A percentile compares a stretch with the other conserved stretches of the same genome.
Conservation (phyloP, 805 yeast species). For the Candida nitratophila region DNA sequence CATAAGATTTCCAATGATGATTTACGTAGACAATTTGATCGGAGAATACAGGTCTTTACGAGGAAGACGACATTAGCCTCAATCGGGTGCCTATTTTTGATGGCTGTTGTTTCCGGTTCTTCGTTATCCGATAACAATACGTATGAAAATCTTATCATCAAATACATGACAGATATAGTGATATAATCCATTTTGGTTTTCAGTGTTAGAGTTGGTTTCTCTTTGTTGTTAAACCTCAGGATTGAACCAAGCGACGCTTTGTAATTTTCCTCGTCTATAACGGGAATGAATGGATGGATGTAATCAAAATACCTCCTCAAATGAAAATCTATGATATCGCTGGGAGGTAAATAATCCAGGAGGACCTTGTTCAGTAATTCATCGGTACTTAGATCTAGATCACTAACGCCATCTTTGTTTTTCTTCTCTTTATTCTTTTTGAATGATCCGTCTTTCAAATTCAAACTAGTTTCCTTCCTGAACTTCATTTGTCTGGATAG, state of each 20-base stretch:
- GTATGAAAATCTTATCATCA: slow-evolving; percentile 22
- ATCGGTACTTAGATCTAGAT: background rate
- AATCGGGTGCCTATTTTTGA: slow-evolving; percentile 26
- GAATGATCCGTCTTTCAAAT: too few relatives aligned
- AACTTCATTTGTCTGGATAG: slow-evolving; percentile 7
- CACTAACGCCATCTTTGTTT: background rate
- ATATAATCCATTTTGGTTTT: slow-evolving; percentile 13
- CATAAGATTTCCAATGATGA: slow-evolving; percentile 39
- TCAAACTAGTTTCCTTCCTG: slow-evolving; percentile 3
- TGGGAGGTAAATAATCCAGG: slow-evolving; percentile 18
- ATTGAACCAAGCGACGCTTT: slow-evolving; percentile 26
- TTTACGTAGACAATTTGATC: slow-evolving; percentile 32
- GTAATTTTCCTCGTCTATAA: slow-evolving; percentile 35
- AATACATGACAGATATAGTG: slow-evolving; percentile 18
- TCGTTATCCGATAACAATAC: slow-evolving; percentile 7
- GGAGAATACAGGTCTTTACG: slow-evolving; percentile 32
- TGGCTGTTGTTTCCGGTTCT: slow-evolving; percentile 11
- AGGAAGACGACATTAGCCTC: slow-evolving; percentile 30
- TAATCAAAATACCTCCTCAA: slow-evolving; percentile 30
- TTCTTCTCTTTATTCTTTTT: background rate
- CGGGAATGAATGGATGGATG: slow-evolving; percentile 41
- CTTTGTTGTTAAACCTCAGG: slow-evolving; percentile 11
- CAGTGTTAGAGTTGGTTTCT: slow-evolving; percentile 4
- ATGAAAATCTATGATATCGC: slow-evolving; percentile 29
- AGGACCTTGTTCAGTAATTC: slow-evolving; percentile 5